Evolutionary conservation across 2,329 filamentous ascomycete species (phyloP).

Genomic region (Fusarium mexicanum): DNA sequence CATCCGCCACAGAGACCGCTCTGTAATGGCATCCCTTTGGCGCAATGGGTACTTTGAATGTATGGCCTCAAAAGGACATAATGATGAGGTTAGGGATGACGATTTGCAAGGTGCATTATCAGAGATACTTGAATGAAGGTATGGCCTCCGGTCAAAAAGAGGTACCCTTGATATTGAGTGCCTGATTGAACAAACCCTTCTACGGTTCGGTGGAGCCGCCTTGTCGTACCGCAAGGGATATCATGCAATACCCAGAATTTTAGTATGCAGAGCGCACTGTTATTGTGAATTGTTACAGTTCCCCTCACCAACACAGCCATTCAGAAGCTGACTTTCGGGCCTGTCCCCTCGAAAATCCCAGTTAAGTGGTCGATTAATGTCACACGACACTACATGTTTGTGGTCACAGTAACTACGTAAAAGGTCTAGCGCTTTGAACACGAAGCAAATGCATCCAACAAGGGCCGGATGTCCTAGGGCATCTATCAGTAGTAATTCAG

Average conservation of each 20-base stretch:
- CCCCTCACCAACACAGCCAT: background rate
- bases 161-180: background rate
- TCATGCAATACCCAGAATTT: fast-evolving
- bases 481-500: background rate
- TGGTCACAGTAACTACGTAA: background rate
- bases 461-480: background rate
- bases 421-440: too few relatives aligned
- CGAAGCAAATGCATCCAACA: too few relatives aligned
- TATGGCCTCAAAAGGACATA: background rate
- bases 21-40: background rate
- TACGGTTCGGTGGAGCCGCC: background rate
- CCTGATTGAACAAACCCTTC: background rate
- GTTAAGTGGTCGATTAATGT: background rate
- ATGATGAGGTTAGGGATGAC: fast-evolving
- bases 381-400: background rate
- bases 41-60: background rate
- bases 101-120: background rate
- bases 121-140: background rate
- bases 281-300: background rate
- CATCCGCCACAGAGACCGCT: background rate
- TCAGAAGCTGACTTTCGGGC: background rate
- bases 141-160: background rate
- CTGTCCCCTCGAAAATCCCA: background rate
- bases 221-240: background rate
- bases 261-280: background rate